phyloP scores from a whole-genome alignment of 192 early-diverging fungal genomes.

The Coemansia umbellata region DNA sequence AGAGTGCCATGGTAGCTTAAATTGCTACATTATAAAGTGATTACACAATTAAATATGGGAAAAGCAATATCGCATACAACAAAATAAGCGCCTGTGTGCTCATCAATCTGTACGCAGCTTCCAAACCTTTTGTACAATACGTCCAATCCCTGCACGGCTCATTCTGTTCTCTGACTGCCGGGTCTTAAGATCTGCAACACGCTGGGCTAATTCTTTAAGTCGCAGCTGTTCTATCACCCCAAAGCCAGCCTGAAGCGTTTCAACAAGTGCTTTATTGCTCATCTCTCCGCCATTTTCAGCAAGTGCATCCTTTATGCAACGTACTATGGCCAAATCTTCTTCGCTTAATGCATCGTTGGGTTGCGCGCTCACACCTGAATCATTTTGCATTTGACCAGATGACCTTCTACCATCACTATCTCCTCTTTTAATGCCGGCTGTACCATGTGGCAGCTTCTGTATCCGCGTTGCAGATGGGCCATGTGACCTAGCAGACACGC shows the following conservation, averaged over 20 bases:
- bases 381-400: background rate
- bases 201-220: slow-evolving; percentile 19
- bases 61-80: too few relatives aligned
- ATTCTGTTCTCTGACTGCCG: slow-evolving; percentile 3
- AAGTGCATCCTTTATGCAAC: slow-evolving; percentile 16
- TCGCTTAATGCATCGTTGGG: background rate
- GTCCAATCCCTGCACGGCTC: slow-evolving; percentile 31
- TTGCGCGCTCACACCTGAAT: background rate
- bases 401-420: background rate
- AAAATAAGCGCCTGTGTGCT: too few relatives aligned
- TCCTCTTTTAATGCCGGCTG: background rate
- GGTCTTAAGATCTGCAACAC: slow-evolving; percentile 28
- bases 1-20: too few relatives aligned
- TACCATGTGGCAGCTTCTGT: slow-evolving; percentile 8
- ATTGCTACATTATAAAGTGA: too few relatives aligned
- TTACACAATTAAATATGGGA: too few relatives aligned
- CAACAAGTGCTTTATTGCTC: slow-evolving; percentile 17
- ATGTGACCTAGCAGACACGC: slow-evolving; percentile 9
- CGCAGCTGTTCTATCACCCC: slow-evolving; percentile 11
- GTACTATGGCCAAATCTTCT: slow-evolving; percentile 8
- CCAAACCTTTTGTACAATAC: slow-evolving; percentile 45
- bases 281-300: slow-evolving; percentile 23
- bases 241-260: slow-evolving; percentile 15
- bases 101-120: slow-evolving; percentile 6
- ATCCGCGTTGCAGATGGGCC: background rate